Conservation (phyloP, 352 stramenopile species). For the Globisporangium carolinianum region DNA sequence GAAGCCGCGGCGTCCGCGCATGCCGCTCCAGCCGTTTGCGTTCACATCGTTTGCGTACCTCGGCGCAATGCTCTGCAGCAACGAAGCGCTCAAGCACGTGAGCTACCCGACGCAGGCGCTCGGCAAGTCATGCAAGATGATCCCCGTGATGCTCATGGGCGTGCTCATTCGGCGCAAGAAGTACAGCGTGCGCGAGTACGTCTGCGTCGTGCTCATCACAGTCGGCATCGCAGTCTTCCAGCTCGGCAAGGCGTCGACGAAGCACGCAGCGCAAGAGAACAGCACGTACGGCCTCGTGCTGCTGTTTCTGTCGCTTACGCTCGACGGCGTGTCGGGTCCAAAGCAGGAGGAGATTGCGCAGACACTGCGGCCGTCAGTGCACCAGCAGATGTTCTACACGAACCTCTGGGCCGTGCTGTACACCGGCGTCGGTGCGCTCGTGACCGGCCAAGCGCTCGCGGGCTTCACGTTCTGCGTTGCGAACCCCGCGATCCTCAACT, state of each 20-base stretch:
- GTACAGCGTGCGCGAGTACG: constrained; percentile 85
- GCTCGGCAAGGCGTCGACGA: constrained; percentile 71
- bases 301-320: constrained; percentile 89
- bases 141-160: constrained; percentile 94
- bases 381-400: constrained; percentile 89
- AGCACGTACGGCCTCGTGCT: constrained; percentile 85
- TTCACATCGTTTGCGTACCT: constrained; percentile 87
- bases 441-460: constrained; percentile 64
- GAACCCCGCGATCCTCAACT: constrained; percentile 80
- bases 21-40: constrained; percentile 81
- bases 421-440: constrained; percentile 61
- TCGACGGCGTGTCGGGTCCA: constrained; percentile 94
- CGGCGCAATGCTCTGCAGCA: constrained; percentile 88
- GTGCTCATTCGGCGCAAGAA: constrained; percentile 90
- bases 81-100: constrained; percentile 92
- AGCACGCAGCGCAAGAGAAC: constrained; percentile 80
- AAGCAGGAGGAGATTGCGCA: constrained; percentile 92
- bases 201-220: constrained; percentile 89
- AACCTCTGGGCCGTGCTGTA: constrained; percentile 87
- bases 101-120: constrained; percentile 97
- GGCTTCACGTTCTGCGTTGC: constrained; percentile 77
- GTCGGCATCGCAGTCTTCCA: constrained; percentile 88
- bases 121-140: constrained; percentile 99
- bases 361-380: constrained; percentile 66
- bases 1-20: constrained; percentile 55